These are phyloP conservation scores for Rubia occidens DNA, from an alignment of 305 asterid genomes.

Conservation along the genomic window DNA sequence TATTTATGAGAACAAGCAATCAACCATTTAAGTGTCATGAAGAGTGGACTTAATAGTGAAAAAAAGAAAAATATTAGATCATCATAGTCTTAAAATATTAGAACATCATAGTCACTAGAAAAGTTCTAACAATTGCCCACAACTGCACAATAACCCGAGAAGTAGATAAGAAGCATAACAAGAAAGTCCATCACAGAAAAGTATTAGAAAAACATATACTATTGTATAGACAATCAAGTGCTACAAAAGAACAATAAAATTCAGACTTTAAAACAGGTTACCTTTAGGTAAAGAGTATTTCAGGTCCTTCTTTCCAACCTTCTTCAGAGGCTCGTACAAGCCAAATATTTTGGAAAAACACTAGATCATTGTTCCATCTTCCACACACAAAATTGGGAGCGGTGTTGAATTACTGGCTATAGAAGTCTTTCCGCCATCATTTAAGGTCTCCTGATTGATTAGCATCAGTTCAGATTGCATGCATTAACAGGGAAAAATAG, in stretches of 20 bases:
- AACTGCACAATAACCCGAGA: background rate
- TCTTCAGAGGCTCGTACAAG: conserved; percentile 55
- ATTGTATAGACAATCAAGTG: background rate
- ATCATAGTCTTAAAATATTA: background rate
- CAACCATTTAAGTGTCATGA: background rate
- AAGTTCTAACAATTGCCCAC: background rate
- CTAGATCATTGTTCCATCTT: conserved; percentile 73
- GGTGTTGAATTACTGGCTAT: conserved; percentile 46
- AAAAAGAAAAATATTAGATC: background rate
- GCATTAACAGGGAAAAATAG: background rate
- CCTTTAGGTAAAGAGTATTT: conserved; percentile 63
- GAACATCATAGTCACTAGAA: background rate
- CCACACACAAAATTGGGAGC: conserved; percentile 82
- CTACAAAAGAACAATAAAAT: background rate
- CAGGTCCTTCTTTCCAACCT: conserved; percentile 59
- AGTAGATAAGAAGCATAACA: background rate
- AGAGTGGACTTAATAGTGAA: background rate
- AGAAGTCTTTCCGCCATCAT: conserved; percentile 40
- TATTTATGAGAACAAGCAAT: conserved; percentile 16
- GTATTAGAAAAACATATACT: background rate
- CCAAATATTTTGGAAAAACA: conserved; percentile 95
- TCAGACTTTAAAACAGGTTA: conserved; percentile 22
- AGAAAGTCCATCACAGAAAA: background rate
- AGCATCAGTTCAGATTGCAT: conserved; percentile 16
- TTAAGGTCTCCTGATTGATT: conserved; percentile 50